Percentiles rank a stretch among this genome's conserved stretches.
These are phyloP conservation scores for Rhynchosporium graminicola DNA, from an alignment of 2,329 filamentous ascomycete species.

Conservation along the genomic window DNA sequence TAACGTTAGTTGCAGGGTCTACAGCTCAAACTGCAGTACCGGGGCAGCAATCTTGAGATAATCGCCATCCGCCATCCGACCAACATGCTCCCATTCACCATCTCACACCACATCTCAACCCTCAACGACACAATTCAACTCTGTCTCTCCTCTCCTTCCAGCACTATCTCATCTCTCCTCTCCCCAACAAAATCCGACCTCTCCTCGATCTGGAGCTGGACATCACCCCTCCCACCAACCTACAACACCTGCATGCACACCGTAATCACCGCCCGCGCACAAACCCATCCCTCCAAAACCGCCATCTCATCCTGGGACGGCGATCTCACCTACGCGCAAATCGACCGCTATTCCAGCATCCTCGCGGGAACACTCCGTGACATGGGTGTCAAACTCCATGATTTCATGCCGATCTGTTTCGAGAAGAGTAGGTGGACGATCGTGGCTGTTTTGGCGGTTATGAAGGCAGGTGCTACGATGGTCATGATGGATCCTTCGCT, in stretches of 20 bases:
- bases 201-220: constrained; percentile 51
- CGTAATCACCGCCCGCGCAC: constrained; percentile 45
- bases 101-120: constrained; percentile 46
- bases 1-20: neutral
- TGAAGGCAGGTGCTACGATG: constrained; percentile 38
- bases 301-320: constrained; percentile 42
- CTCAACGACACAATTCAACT: constrained; percentile 45
- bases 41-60: constrained; percentile 39
- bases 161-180: constrained; percentile 41
- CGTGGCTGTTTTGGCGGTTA: constrained; percentile 37
- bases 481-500: constrained; percentile 39
- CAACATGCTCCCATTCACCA: constrained; percentile 41
- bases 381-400: constrained; percentile 27
- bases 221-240: constrained; percentile 46
- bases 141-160: constrained; percentile 39
- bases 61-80: constrained; percentile 46
- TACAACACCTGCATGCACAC: constrained; percentile 50
- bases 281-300: constrained; percentile 39
- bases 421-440: constrained; percentile 39
- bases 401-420: constrained; percentile 37
- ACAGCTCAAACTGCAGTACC: constrained; percentile 1
- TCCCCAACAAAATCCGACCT: constrained; percentile 44
- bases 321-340: constrained; percentile 32
- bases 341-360: constrained; percentile 33
- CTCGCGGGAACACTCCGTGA: constrained; percentile 27